These are phyloP conservation scores for Trichoderma reesei DNA, from an alignment of 495 filamentous ascomycete species.

Conservation along the genomic window DNA sequence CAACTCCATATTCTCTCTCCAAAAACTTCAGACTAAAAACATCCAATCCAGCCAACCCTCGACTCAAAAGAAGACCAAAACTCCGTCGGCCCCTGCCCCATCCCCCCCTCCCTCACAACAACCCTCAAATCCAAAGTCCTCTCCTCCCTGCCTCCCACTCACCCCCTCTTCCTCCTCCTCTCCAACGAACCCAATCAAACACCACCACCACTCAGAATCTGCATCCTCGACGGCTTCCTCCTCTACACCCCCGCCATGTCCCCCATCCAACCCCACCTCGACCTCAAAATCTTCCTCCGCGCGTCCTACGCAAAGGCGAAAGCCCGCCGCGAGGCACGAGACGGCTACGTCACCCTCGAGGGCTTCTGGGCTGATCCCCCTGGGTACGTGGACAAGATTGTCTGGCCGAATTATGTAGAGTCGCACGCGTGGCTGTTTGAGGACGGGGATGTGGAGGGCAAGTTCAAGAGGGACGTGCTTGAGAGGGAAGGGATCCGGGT, in stretches of 20 bases:
- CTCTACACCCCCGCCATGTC: conserved; percentile 48
- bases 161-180: conserved; percentile 17
- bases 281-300: conserved; percentile 67
- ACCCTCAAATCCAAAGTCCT: conserved; percentile 28
- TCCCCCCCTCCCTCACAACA: conserved; percentile 30
- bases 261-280: conserved; percentile 46
- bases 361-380: conserved; percentile 93
- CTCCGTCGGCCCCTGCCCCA: conserved; percentile 40
- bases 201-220: conserved; percentile 32
- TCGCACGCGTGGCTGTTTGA: conserved; percentile 70
- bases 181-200: neutral
- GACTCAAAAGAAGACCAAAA: conserved; percentile 73
- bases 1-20: conserved; percentile 12
- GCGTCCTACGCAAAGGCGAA: conserved; percentile 52
- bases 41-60: conserved; percentile 37
- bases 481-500: conserved; percentile 36
- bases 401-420: conserved; percentile 86
- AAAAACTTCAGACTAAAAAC: neutral
- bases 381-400: conserved; percentile 86
- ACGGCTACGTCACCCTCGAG: conserved; percentile 78
- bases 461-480: conserved; percentile 34
- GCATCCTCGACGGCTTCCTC: conserved; percentile 73
- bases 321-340: conserved; percentile 56
- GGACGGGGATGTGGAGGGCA: conserved; percentile 49
- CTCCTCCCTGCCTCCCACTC: conserved; percentile 28